These are phyloP conservation scores for Pythium scleroteichum DNA, from an alignment of 352 stramenopile genomes.

Conservation along the genomic window DNA sequence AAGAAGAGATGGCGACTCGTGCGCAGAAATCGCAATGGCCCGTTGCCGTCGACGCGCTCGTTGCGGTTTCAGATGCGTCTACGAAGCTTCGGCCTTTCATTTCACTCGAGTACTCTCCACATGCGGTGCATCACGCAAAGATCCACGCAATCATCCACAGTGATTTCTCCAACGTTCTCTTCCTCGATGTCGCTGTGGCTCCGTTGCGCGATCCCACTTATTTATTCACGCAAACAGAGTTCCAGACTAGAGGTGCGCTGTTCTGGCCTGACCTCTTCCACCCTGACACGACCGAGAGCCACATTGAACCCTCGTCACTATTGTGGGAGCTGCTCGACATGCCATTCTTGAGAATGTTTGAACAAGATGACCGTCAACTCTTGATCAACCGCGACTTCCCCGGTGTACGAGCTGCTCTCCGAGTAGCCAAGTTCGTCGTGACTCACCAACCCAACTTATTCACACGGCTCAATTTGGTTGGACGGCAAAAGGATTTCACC, in stretches of 20 bases:
- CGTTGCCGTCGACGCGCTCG: not conserved
- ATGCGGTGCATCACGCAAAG: constrained; percentile 10
- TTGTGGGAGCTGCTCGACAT: constrained; percentile 32
- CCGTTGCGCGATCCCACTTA: constrained; percentile 29
- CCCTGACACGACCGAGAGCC: constrained; percentile 18
- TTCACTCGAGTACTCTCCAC: constrained; percentile 7
- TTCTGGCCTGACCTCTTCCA: constrained; percentile 37
- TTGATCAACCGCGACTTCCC: constrained; percentile 21
- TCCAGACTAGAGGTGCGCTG: constrained; percentile 16
- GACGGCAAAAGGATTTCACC: constrained; percentile 29
- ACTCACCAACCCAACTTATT: constrained; percentile 27
- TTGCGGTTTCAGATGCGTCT: not conserved
- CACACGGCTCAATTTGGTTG: constrained; percentile 18
- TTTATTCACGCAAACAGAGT: constrained; percentile 27
- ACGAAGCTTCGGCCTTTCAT: constrained; percentile 3
- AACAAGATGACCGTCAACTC: constrained; percentile 30
- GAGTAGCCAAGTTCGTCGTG: constrained; percentile 23
- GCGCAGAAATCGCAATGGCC: too few species aligned
- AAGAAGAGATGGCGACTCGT: constrained; percentile 12
- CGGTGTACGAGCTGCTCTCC: constrained; percentile 6
- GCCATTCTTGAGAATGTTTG: constrained; percentile 30
- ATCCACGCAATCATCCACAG: constrained; percentile 26
- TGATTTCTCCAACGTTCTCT: constrained; percentile 28
- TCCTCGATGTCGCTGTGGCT: constrained; percentile 14
- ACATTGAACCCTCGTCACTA: constrained; percentile 19